phyloP scores from a whole-genome alignment of 441 rosid species.

The Euphorbia schlechtendalii region DNA sequence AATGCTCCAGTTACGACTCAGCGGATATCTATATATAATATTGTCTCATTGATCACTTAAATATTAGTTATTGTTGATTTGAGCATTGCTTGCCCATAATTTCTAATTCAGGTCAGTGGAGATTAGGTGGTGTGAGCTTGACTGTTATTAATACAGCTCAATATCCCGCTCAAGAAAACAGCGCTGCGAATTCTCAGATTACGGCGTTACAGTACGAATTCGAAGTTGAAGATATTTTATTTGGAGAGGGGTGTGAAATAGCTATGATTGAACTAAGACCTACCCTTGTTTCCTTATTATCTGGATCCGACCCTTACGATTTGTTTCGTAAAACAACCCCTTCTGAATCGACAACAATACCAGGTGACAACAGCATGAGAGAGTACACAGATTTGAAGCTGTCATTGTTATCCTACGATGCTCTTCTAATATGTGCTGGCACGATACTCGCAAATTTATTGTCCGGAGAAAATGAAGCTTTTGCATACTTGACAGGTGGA shows the following conservation, averaged over 20 bases:
- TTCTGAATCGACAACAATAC: conserved; percentile 22
- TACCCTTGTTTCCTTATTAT: conserved; percentile 29
- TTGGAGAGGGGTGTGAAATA: conserved; percentile 55
- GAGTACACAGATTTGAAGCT: conserved; percentile 69
- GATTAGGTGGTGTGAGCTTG: conserved; percentile 51
- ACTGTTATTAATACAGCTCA: conserved; percentile 29
- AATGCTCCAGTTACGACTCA: background rate
- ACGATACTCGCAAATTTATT: conserved; percentile 37
- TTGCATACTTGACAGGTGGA: conserved; percentile 73
- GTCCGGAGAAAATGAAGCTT: conserved; percentile 38
- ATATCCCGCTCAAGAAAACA: conserved; percentile 22
- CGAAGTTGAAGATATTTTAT: conserved; percentile 50
- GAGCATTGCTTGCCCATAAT: conserved; percentile 8
- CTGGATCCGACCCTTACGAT: conserved; percentile 27
- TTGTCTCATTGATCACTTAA: background rate
- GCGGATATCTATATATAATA: background rate
- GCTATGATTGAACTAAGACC: conserved; percentile 75
- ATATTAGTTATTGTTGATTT: background rate
- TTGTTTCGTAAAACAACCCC: conserved; percentile 24
- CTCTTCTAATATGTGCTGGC: conserved; percentile 43
- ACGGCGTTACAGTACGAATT: conserved; percentile 48
- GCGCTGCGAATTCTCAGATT: conserved; percentile 18
- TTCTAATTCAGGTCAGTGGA: conserved; percentile 79
- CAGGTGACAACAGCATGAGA: conserved; percentile 58
- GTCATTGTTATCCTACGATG: conserved; percentile 69